Percentiles rank a stretch among this genome's conserved stretches.
These are phyloP conservation scores for Mucor plumbeus DNA, from an alignment of 371 early-diverging fungal species.

Conservation along the genomic window DNA sequence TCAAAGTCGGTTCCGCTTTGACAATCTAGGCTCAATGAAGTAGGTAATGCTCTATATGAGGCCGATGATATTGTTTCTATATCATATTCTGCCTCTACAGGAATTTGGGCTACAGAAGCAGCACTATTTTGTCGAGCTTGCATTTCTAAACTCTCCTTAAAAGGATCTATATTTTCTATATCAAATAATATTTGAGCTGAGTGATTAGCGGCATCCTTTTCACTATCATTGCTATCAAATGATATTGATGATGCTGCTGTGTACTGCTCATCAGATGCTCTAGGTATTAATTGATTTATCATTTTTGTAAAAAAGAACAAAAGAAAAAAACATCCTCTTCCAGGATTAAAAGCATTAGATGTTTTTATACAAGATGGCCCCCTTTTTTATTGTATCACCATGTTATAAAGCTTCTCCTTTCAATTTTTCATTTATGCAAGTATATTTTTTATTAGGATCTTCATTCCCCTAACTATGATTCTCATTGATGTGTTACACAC, in stretches of 20 bases:
- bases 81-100: background rate
- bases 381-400: constrained; percentile 1
- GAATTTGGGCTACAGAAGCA: background rate
- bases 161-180: background rate
- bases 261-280: background rate
- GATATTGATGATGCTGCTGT: background rate
- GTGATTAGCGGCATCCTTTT: background rate
- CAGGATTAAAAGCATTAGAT: background rate
- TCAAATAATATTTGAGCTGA: background rate
- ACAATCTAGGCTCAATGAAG: background rate
- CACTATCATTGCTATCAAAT: background rate
- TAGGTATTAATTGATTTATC: background rate
- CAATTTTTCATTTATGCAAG: background rate
- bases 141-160: background rate
- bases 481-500: background rate
- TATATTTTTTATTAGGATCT: background rate
- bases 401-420: background rate
- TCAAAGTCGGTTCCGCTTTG: background rate
- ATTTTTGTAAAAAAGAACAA: background rate
- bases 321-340: background rate
- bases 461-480: background rate
- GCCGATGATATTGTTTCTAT: constrained; percentile 7
- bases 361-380: background rate
- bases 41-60: constrained; percentile 2
- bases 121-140: background rate